Percentiles rank a stretch among this genome's conserved stretches.
Conservation (phyloP, 106 monocot genomes). For the Alisma plantagoaquatica region DNA sequence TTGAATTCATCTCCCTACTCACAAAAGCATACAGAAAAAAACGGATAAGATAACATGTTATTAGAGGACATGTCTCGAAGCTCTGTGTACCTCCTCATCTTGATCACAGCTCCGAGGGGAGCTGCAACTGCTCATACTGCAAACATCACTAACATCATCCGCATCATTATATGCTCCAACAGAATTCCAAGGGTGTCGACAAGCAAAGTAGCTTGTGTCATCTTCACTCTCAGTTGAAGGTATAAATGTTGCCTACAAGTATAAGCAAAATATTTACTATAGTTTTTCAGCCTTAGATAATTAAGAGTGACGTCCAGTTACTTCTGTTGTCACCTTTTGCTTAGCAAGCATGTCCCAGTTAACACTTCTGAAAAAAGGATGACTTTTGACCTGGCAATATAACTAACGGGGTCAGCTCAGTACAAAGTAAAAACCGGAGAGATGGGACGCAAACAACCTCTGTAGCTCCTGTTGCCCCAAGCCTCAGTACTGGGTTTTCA, state of each 20-base stretch:
- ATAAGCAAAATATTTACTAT: background rate
- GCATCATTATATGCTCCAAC: slow-evolving; percentile 19
- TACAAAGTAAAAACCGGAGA: too few species aligned
- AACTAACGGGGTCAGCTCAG: too few species aligned
- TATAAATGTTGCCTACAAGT: slow-evolving; percentile 58
- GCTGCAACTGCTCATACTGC: slow-evolving; percentile 55
- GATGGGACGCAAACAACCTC: slow-evolving; percentile 51
- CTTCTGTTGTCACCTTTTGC: too few species aligned
- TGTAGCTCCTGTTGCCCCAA: slow-evolving; percentile 82
- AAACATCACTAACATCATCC: slow-evolving; percentile 35
- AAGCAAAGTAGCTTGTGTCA: slow-evolving; percentile 90
- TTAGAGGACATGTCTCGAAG: too few species aligned
- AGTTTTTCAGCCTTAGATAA: background rate
- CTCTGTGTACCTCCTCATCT: slow-evolving; percentile 74
- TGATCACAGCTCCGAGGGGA: slow-evolving; percentile 39
- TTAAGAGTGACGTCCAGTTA: too few species aligned
- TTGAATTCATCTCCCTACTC: slow-evolving; percentile 69
- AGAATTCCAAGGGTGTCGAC: slow-evolving; percentile 69
- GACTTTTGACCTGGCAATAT: slow-evolving; percentile 73
- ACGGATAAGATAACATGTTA: background rate
- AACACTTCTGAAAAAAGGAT: slow-evolving; percentile 80
- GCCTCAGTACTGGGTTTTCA: slow-evolving; percentile 78
- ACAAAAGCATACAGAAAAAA: background rate
- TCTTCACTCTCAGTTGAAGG: slow-evolving; percentile 76
- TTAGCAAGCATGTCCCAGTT: slow-evolving; percentile 94